A percentile compares a stretch with the other conserved stretches of the same genome.
Conservation (phyloP, 2,329 filamentous ascomycete genomes). For the Sporothrix euskadiensis region DNA sequence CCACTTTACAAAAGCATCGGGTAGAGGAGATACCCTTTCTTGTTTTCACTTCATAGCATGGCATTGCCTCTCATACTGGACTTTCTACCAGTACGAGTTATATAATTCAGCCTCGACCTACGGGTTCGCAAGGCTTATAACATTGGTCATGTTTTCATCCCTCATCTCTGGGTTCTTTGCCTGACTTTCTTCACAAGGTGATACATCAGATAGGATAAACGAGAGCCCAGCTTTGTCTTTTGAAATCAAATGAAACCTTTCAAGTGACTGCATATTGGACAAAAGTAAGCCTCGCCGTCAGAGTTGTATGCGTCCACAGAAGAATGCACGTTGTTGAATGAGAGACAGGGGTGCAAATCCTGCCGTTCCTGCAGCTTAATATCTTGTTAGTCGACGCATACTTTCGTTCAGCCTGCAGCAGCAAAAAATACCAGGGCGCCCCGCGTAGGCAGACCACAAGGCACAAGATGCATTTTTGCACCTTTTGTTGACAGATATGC, state of each 20-base stretch:
- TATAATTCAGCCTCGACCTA: not conserved
- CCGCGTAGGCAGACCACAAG: slow-evolving; percentile 9
- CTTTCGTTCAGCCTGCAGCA: not conserved
- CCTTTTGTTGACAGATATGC: not conserved
- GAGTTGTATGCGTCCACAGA: not conserved
- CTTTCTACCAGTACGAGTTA: not conserved
- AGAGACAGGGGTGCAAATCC: not conserved
- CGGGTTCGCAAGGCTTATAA: not conserved
- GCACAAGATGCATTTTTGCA: not conserved
- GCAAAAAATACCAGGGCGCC: not conserved
- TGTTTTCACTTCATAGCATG: not conserved
- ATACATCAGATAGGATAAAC: not conserved
- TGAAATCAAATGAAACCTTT: not conserved
- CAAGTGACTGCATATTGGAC: not conserved
- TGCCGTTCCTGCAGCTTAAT: not conserved
- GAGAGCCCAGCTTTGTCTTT: not conserved
- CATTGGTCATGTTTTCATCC: not conserved
- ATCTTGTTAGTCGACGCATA: not conserved
- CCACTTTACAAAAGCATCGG: slow-evolving; percentile 1
- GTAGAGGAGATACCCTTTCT: not conserved
- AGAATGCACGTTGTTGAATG: not conserved
- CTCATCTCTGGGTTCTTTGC: not conserved
- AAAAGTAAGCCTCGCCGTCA: not conserved
- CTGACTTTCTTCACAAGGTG: not conserved
- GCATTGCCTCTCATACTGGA: not conserved